Evolutionary conservation across 495 filamentous ascomycete genomes (phyloP), one percentile per base, ranked within the genome.

Genomic region (Trichoderma orchidacearum): DNA sequence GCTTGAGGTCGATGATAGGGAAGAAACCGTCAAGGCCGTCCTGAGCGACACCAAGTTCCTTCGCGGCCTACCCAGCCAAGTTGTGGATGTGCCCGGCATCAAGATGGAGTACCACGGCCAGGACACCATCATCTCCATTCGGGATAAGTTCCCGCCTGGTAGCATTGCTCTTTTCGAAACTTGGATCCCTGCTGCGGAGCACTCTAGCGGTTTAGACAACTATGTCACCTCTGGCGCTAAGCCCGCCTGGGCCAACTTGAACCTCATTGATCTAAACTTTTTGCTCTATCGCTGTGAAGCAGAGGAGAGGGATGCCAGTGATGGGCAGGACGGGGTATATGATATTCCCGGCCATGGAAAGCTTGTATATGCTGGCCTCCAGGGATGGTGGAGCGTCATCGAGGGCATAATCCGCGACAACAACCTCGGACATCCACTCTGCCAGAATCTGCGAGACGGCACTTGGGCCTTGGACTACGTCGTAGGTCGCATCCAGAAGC

Each of bases 341-440:
- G 79, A 75, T 51, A 88, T 99, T 60, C 93, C 94, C 9, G 82
- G 83, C 0, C 72, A 87, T 62, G 94, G 91, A 3, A 76, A 86
- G 51, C 75, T 96, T 38, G 88, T 96, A 17, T 99, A 99, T 68
- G 91, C 94, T 56, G 94, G 94, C 48, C 78, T 99, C 28, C 94
- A 99, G 67, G 94, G 94, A 13, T 99, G 93, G 93, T 96, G 91
- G 93, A 96, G 90, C 66, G 75, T 95, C 6, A 75, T 99, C 36
- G 85, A 87, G 61, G 76, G 86, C 58, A 82, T 97, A 59, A 88
- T 96, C 69, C 78, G 75, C 35, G 82, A 93, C 57, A 99, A 99
- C 64, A 77, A 99, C 66, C 80, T 99, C 8, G 93, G 86, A 6
- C 94, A 97, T 65, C 87, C 94, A 6, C 73, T 99, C 2, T 96